Conservation (phyloP, 495 filamentous ascomycete genomes). For the Aspergillus carlsbadensis region DNA sequence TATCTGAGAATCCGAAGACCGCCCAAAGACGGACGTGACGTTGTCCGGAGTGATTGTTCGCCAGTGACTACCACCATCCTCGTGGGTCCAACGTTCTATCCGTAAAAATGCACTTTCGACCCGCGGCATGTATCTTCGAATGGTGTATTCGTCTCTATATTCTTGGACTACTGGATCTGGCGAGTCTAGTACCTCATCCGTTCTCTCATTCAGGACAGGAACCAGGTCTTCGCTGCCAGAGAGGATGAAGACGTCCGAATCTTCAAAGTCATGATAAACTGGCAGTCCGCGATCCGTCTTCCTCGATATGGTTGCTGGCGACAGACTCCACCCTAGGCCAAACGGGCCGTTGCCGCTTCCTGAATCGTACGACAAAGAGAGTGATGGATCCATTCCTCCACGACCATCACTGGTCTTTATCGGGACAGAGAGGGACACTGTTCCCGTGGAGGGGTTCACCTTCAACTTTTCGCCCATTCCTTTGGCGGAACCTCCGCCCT, state of each 20-base stretch:
- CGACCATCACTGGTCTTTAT: background rate
- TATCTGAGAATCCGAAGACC: background rate
- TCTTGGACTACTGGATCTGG: background rate
- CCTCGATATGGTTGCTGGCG: background rate
- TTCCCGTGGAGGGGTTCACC: background rate
- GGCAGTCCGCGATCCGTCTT: background rate
- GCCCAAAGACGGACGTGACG: background rate
- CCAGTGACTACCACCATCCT: background rate
- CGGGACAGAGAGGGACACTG: background rate
- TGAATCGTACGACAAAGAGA: background rate
- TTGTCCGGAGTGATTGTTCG: background rate
- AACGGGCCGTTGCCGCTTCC: background rate
- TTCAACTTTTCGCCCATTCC: constrained; percentile 8
- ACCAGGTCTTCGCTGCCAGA: constrained; percentile 1
- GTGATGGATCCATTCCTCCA: background rate
- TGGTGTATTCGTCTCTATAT: background rate
- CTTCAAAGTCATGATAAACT: background rate
- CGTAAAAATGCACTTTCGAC: background rate
- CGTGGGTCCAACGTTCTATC: constrained; percentile 4
- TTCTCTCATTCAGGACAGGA: too few species aligned
- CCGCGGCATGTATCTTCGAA: constrained; percentile 2
- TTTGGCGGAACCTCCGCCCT: too few species aligned
- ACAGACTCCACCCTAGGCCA: constrained; percentile 1
- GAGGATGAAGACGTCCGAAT: background rate
- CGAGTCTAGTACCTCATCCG: too few species aligned